Base-by-base conservation (phyloP, 331 rosid genomes). In the Ulmus americana region DNA sequence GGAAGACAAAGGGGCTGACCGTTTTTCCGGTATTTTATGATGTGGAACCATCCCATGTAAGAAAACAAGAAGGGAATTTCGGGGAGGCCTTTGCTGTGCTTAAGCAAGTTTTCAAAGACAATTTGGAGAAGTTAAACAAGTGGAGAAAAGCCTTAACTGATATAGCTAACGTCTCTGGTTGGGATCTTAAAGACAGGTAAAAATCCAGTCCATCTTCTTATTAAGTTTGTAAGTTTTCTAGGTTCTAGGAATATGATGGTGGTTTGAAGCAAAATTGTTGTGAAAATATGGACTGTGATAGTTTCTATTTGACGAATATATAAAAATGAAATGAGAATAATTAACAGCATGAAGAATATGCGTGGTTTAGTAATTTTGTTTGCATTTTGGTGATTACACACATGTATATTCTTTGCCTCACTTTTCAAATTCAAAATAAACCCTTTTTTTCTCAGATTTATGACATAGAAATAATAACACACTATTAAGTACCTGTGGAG, bases 131-230 rank as follows among this genome's bases (percentile, higher is more conserved):
- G 60, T 6, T 65, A 4, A 10, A 62, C 35, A 45, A 28, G 0
- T 47, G 70, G 70, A 45, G 64, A 43, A 46, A 63, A 7, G 76
- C 76, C 39, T 71, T 70, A 68, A 45, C 44, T 18, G 18, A 20
- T 28, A 59, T 51, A 12, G 74, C 63, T 1, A 51, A 28, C 35
- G 13, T 53, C 0, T 35, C 49, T 9, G 63, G 74, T 6, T 61
- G 74, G 55, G 47, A 52, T 9, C 43, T 40, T 0, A 8, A 7
- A 22, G 74, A 61, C 16, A 1, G 42, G 60, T 59, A 35, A 5
- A 0, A 35, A 15, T 4, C 14, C 6, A 2, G 15, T 3, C 22
- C 7, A 9, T 7, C 11, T 22, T 8, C 35, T 10, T 6, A 8
- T 5, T 47, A 2, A 1, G 4, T 10, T 10, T 10, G 11, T 47